Evolutionary conservation across 2,329 filamentous ascomycete species (phyloP).

Genomic region (Fusarium anguioides): DNA sequence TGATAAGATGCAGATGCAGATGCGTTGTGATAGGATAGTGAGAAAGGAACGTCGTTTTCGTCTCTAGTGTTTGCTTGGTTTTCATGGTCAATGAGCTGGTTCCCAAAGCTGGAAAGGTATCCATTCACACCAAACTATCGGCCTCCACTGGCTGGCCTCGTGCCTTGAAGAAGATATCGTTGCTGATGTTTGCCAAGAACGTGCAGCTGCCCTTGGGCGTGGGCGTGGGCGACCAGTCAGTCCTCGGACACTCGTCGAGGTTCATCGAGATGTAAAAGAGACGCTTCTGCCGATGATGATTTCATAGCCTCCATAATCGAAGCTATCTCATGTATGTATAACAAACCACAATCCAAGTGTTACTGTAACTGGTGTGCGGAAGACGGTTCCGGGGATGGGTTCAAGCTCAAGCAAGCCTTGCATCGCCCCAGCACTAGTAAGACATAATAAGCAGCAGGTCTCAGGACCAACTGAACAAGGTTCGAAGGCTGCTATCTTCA

Average conservation of each 20-base stretch:
- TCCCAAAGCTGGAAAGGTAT: not conserved
- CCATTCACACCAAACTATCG: slow-evolving; percentile 2
- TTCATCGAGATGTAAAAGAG: slow-evolving; percentile 21
- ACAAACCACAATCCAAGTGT: not conserved
- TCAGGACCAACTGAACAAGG: slow-evolving; percentile 3
- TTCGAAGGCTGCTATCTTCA: slow-evolving; percentile 2
- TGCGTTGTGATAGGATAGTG: not conserved
- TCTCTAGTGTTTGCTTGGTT: slow-evolving; percentile 1
- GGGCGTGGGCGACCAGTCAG: not conserved
- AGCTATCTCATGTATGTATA: not conserved
- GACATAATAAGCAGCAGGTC: not conserved
- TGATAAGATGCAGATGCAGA: slow-evolving; percentile 21
- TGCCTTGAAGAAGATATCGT: slow-evolving; percentile 1
- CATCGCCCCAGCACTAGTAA: slow-evolving; percentile 7
- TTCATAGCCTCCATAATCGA: slow-evolving; percentile 29
- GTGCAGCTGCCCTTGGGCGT: not conserved
- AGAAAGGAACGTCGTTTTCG: slow-evolving; percentile 3
- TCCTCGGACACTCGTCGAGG: slow-evolving; percentile 5
- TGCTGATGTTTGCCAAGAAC: slow-evolving; percentile 14
- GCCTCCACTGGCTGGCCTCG: not conserved
- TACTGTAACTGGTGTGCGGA: slow-evolving; percentile 11
- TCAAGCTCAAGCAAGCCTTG: not conserved
- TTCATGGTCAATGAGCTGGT: slow-evolving; percentile 3
- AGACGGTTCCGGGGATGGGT: not conserved
- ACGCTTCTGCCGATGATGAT: slow-evolving; percentile 13